phyloP scores from a whole-genome alignment of 164 flowering plant genomes.

The Nymphaea colorata region DNA sequence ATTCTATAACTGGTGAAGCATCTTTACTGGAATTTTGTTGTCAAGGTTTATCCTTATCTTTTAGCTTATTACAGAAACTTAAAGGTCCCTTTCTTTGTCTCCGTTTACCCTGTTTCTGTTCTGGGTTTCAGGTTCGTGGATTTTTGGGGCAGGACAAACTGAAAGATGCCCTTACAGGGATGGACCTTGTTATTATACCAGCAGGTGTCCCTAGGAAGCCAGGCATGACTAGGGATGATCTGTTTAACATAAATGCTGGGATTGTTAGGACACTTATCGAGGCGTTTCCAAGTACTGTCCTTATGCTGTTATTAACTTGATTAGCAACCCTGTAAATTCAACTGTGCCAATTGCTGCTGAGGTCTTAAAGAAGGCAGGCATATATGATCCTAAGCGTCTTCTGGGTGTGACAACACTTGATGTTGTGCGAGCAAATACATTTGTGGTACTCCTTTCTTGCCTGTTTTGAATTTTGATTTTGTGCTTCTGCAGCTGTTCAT shows the following conservation, averaged over 20 bases:
- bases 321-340: conserved; percentile 78
- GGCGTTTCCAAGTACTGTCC: conserved; percentile 90
- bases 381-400: conserved; percentile 57
- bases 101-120: neutral
- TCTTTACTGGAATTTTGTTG: neutral
- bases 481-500: neutral
- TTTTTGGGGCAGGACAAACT: conserved; percentile 76
- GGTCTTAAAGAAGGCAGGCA: conserved; percentile 76
- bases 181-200: conserved; percentile 96
- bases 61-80: neutral
- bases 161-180: conserved; percentile 81
- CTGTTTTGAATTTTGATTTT: neutral
- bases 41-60: neutral
- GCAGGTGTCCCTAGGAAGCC: conserved; percentile 99
- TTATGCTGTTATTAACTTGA: conserved; percentile 53
- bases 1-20: neutral
- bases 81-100: neutral
- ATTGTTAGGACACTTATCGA: conserved; percentile 82
- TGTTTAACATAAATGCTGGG: conserved; percentile 96
- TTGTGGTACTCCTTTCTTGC: conserved; percentile 41
- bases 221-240: conserved; percentile 98
- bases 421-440: conserved; percentile 79
- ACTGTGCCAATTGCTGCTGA: conserved; percentile 82
- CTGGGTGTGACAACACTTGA: conserved; percentile 76
- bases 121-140: conserved; percentile 67